Evolutionary conservation across 1,139 yeast species (phyloP).

Genomic region (Kodamaea ohmeri): DNA sequence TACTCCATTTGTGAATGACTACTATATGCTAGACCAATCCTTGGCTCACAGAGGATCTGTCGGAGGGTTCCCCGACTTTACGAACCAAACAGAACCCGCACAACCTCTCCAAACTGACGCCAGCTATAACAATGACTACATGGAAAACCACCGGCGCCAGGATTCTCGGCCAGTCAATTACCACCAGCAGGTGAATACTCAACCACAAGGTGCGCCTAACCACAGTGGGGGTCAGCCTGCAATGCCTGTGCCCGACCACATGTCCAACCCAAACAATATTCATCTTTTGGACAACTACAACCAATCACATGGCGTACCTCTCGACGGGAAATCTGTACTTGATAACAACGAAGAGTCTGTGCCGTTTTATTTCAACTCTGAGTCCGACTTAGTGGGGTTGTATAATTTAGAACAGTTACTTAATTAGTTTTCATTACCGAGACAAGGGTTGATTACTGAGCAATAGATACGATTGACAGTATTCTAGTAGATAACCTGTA

Average conservation of each 20-base stretch:
- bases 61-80: neutral
- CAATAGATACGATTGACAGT: too few relatives aligned
- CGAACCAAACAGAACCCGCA: neutral
- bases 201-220: neutral
- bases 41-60: constrained; percentile 1
- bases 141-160: neutral
- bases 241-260: too few relatives aligned
- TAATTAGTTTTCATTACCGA: constrained; percentile 8
- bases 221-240: too few relatives aligned
- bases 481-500: too few relatives aligned
- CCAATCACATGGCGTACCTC: neutral
- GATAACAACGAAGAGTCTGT: constrained; percentile 1
- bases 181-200: neutral
- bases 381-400: constrained; percentile 12
- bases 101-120: neutral
- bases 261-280: neutral
- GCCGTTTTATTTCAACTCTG: constrained; percentile 10
- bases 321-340: neutral
- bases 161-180: neutral
- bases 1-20: constrained; percentile 8
- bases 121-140: neutral
- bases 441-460: too few relatives aligned
- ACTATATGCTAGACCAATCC: constrained; percentile 4
- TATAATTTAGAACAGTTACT: constrained; percentile 14
- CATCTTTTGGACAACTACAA: constrained; percentile 1